These are phyloP conservation scores for Ulmus americana DNA, from an alignment of 331 rosid species.

Conservation along the genomic window DNA sequence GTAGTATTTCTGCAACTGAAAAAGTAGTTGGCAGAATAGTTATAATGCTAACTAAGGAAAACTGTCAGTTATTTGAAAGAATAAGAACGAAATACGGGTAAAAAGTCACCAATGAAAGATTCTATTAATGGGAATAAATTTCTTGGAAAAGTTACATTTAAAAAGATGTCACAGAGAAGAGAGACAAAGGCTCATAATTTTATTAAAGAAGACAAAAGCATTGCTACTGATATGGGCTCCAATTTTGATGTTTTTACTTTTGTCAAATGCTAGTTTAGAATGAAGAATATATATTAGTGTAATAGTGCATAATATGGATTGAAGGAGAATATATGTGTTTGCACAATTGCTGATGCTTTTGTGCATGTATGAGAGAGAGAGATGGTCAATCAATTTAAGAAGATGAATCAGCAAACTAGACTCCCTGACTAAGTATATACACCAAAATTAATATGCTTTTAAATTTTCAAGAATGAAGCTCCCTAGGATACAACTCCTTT, in stretches of 20 bases:
- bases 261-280: neutral
- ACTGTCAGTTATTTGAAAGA: neutral
- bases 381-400: too few species aligned
- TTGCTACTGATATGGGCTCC: neutral
- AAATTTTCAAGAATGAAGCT: too few species aligned
- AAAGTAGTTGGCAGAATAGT: neutral
- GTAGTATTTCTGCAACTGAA: neutral
- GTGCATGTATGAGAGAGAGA: too few species aligned
- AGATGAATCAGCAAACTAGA: too few species aligned
- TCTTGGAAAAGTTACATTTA: neutral
- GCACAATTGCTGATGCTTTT: neutral
- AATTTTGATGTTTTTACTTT: neutral
- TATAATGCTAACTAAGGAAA: neutral
- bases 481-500: too few species aligned
- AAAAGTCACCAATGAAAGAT: neutral
- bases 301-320: neutral
- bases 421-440: too few species aligned
- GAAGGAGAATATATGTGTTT: neutral
- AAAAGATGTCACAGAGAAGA: neutral
- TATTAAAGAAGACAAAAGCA: neutral
- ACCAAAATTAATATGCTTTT: too few species aligned
- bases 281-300: neutral
- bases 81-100: too few species aligned
- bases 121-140: neutral
- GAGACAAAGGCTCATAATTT: neutral